Base-by-base conservation (phyloP, 1,284 basidiomycete species). In the Ganoderma sp. region DNA sequence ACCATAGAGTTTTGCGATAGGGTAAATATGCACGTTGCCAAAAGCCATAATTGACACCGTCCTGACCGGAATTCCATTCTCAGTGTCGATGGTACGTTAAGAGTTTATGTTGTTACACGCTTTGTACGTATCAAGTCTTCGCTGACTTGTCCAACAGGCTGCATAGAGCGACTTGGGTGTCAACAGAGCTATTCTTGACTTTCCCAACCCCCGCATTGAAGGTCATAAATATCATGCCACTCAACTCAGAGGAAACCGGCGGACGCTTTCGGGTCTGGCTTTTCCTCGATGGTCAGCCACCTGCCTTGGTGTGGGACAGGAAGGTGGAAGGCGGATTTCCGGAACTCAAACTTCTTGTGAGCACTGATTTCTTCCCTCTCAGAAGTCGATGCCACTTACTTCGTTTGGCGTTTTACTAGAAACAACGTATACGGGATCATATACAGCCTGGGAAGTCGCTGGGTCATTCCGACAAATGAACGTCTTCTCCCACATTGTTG, bases 221-320 rank as follows among this genome's bases (percentile, higher is more conserved):
- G 45, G 83, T 86, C 43, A 88, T 96, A 64, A 86, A 89, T 9
- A 82, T 97, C 66, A 79, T 93, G 37, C 95, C 96, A 17, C 83
- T 90, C 64, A 93, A 90, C 75, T 78, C 88, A 19, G 91, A 93
- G 19, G 94, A 96, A 72, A 93, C 95, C 8, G 91, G 89, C 43
- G 95, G 95, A 28, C 85, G 94, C 34, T 98, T 97, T 78, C 87
- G 95, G 34, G 89, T 97, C 19, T 97, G 95, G 95, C 79, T 97
- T 37, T 85, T 85, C 45, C 78, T 77, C 28, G 81, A 79, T 22
- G 78, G 79, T 3, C 78, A 80, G 15, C 78, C 81, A 9, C 78
- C 81, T 32, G 72, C 77, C 57, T 78, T 93, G 59, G 75, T 92
- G 22, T 95, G 93, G 93, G 93, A 95, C 77, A 82, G 93, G 70